Evolutionary conservation across 140 eudicot genomes (phyloP), one percentile per base, ranked within the genome.

Genomic region (Erigeron philadelphicus): DNA sequence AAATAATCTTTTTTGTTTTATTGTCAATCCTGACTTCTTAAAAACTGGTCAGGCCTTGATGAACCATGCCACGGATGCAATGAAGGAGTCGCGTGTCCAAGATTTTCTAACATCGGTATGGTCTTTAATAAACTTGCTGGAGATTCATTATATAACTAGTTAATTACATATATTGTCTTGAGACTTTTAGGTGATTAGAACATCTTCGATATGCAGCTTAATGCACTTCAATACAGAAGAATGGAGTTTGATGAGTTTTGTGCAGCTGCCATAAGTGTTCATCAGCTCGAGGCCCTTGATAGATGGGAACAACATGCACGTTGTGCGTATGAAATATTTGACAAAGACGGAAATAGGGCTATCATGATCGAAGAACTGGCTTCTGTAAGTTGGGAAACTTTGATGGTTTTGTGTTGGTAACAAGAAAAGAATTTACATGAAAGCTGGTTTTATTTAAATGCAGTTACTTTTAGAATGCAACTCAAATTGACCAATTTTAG

Each of bases 271-370:
- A 61, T 81, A 71, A 93, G 94, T 82, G 95, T 89, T 3, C 73
- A 89, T 81, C 98, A 93, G 76, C 85, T 92, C 4, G 98, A 92
- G 70, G 95, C 92, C 70, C 86, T 79, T 72, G 96, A 88, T n/a
- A 75, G 90, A 71, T 89, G 98, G 96, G 96, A 93, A 67, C 94
- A 93, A 76, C 95, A 83, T 72, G 98, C 98, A 57, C 95, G 96
- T 41, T 66, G 78, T 18, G 98, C 96, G 3, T 93, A 88, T 68
- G 98, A 93, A 70, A 71, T 84, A 56, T 93, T 93, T 49, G 98
- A 93, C 73, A 86, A 88, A 81, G 94, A 93, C 45, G 96, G 98
- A 25, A 93, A 93, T 76, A 75, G 93, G 49, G 78, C 90, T 13
- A 89, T 93, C 66, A 80, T 86, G 85, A 86, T 93, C 10, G 96